Evolutionary conservation across 1,139 yeast genomes (phyloP).

Genomic region (Sugiyamaella japonica): DNA sequence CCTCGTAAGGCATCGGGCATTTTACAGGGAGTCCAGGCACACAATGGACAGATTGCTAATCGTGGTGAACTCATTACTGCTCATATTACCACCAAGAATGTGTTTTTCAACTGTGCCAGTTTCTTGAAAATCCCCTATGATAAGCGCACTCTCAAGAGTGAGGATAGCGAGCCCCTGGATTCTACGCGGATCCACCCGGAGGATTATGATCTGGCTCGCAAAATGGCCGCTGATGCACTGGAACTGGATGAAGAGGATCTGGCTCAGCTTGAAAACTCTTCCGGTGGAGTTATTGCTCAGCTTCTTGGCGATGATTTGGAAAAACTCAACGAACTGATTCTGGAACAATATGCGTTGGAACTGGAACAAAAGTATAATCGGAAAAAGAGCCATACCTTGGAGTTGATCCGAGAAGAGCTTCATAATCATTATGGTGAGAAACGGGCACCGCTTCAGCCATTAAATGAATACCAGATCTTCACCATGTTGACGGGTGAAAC

Average conservation of each 20-base stretch:
- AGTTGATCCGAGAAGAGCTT: conserved; percentile 85
- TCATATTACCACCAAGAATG: conserved; percentile 72
- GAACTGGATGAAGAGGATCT: conserved; percentile 95
- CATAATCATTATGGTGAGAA: conserved; percentile 85
- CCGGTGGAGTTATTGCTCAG: conserved; percentile 83
- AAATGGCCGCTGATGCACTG: conserved; percentile 97
- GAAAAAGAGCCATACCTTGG: conserved; percentile 78
- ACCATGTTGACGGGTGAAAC: conserved; percentile 90
- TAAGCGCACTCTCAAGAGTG: conserved; percentile 49
- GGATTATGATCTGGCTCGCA: conserved; percentile 91
- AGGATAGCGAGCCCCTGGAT: conserved; percentile 76
- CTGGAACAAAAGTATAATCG: conserved; percentile 73
- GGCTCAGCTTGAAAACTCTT: conserved; percentile 63
- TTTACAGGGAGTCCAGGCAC: conserved; percentile 74
- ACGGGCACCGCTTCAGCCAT: conserved; percentile 67
- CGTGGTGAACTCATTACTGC: conserved; percentile 78
- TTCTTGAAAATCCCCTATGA: conserved; percentile 82
- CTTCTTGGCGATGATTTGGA: conserved; percentile 81
- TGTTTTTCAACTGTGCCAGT: conserved; percentile 90
- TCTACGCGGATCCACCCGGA: conserved; percentile 98
- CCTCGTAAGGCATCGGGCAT: conserved; percentile 92
- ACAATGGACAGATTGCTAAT: conserved; percentile 66
- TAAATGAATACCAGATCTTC: conserved; percentile 74
- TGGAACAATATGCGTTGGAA: conserved; percentile 94
- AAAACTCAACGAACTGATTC: conserved; percentile 79